Conservation (phyloP, 768 basidiomycete species). For the Lenzites betulinus region DNA sequence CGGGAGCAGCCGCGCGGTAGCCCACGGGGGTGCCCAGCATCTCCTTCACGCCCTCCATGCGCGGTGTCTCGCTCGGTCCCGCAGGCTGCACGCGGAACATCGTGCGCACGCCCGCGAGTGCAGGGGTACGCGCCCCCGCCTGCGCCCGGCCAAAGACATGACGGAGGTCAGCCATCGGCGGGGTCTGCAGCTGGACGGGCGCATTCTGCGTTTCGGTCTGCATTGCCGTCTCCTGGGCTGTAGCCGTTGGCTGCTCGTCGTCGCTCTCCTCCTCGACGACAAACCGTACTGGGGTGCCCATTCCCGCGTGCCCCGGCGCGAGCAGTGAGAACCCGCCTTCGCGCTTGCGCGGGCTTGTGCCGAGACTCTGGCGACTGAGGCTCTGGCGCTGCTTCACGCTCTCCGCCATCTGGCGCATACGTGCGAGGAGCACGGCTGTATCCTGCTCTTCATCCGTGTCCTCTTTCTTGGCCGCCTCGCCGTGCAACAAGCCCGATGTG, state of each 20-base stretch:
- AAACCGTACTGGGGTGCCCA: conserved; percentile 30
- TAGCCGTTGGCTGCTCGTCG: too few relatives aligned
- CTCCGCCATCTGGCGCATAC: conserved; percentile 41
- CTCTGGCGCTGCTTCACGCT: conserved; percentile 39
- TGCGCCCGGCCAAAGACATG: conserved; percentile 32
- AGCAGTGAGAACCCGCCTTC: conserved; percentile 27
- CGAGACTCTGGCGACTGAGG: conserved; percentile 16
- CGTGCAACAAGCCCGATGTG: not conserved
- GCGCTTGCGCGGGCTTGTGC: conserved; percentile 25
- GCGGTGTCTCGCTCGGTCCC: conserved; percentile 32
- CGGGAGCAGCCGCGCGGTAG: conserved; percentile 21
- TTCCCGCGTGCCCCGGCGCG: conserved; percentile 31
- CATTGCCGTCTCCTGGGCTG: too few relatives aligned
- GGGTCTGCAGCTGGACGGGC: conserved; percentile 26
- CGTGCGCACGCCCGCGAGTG: conserved; percentile 34
- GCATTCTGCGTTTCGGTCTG: too few relatives aligned
- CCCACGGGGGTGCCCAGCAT: conserved; percentile 35
- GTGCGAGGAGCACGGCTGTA: conserved; percentile 37
- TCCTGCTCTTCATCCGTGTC: conserved; percentile 35
- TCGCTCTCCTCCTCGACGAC: conserved; percentile 25
- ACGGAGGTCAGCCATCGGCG: conserved; percentile 34
- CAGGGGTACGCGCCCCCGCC: conserved; percentile 24
- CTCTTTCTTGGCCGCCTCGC: conserved; percentile 14
- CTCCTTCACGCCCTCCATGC: conserved; percentile 37
- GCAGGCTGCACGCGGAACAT: conserved; percentile 31